Conservation (phyloP, 2,329 filamentous ascomycete species). For the Sclerotinia glacialis region DNA sequence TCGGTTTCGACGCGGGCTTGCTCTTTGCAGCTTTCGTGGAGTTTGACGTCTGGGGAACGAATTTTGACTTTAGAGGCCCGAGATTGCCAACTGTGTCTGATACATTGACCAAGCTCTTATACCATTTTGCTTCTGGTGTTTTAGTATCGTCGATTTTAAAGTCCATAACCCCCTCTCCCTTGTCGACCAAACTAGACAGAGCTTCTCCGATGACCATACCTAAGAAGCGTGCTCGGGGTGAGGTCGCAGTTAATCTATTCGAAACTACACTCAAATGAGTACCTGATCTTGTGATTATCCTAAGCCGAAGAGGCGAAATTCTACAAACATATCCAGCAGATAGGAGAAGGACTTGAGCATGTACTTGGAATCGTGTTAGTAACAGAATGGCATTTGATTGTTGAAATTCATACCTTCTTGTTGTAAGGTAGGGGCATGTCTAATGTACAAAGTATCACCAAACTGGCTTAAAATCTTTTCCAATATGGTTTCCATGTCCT, state of each 20-base stretch:
- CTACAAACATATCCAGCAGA: slow-evolving; percentile 73
- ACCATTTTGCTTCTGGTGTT: slow-evolving; percentile 70
- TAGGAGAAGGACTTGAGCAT: slow-evolving; percentile 76
- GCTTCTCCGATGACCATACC: slow-evolving; percentile 85
- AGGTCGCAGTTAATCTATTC: slow-evolving; percentile 76
- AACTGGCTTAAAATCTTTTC: slow-evolving; percentile 72
- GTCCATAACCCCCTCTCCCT: slow-evolving; percentile 69
- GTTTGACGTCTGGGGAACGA: slow-evolving; percentile 26
- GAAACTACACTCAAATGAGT: slow-evolving; percentile 76
- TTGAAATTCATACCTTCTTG: slow-evolving; percentile 68
- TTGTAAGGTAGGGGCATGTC: slow-evolving; percentile 76
- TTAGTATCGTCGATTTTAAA: slow-evolving; percentile 82
- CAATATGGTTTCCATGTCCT: slow-evolving; percentile 54
- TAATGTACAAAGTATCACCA: slow-evolving; percentile 82
- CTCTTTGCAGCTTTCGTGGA: slow-evolving; percentile 23
- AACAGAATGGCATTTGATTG: slow-evolving; percentile 14
- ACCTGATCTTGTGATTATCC: slow-evolving; percentile 67
- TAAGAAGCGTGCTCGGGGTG: slow-evolving; percentile 71
- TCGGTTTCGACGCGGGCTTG: slow-evolving; percentile 39
- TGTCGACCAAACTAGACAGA: slow-evolving; percentile 56
- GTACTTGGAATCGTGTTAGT: slow-evolving; percentile 52
- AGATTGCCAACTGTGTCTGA: slow-evolving; percentile 62
- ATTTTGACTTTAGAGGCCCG: slow-evolving; percentile 46
- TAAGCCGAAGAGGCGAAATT: slow-evolving; percentile 61
- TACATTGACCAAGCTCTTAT: slow-evolving; percentile 62